Evolutionary conservation across 495 filamentous ascomycete species (phyloP).

Genomic region (Podospora comata): DNA sequence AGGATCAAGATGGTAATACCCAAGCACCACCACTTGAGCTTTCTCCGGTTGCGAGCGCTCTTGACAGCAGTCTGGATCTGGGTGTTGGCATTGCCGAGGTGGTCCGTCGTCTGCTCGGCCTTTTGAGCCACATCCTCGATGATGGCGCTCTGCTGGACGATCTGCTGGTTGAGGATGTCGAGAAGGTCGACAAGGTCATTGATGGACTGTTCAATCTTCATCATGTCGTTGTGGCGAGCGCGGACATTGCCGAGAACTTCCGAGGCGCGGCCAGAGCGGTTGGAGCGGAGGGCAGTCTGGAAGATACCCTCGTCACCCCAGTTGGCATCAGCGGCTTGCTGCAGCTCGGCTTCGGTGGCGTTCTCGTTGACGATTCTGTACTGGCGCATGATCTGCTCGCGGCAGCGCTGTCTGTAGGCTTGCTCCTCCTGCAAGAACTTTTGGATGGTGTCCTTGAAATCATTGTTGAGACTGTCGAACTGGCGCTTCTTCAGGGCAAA

Average conservation of each 20-base stretch:
- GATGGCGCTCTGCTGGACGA: conserved; percentile 60
- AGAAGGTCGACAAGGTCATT: conserved; percentile 63
- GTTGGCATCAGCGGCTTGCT: conserved; percentile 60
- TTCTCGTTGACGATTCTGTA: conserved; percentile 74
- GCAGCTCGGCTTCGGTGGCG: conserved; percentile 61
- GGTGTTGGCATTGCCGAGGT: conserved; percentile 57
- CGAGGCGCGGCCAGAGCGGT: conserved; percentile 62
- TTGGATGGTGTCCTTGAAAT: conserved; percentile 61
- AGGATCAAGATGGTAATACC: conserved; percentile 56
- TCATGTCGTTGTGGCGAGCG: conserved; percentile 73
- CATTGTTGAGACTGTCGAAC: conserved; percentile 58
- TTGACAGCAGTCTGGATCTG: conserved; percentile 61
- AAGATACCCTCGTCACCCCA: conserved; percentile 75
- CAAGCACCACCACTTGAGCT: conserved; percentile 71
- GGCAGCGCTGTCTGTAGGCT: conserved; percentile 60
- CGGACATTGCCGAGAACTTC: conserved; percentile 67
- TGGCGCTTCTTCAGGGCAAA: conserved; percentile 59
- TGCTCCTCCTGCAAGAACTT: conserved; percentile 63
- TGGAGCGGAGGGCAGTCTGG: conserved; percentile 67
- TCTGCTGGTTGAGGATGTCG: conserved; percentile 61
- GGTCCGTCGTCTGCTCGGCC: conserved; percentile 53
- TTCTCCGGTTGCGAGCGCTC: conserved; percentile 54
- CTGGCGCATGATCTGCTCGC: conserved; percentile 69
- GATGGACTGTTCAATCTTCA: conserved; percentile 66
- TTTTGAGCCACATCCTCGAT: conserved; percentile 54